A percentile compares a stretch with the other conserved stretches of the same genome.
Conservation (phyloP, 805 yeast genomes). For the Monosporozyma solicola region DNA sequence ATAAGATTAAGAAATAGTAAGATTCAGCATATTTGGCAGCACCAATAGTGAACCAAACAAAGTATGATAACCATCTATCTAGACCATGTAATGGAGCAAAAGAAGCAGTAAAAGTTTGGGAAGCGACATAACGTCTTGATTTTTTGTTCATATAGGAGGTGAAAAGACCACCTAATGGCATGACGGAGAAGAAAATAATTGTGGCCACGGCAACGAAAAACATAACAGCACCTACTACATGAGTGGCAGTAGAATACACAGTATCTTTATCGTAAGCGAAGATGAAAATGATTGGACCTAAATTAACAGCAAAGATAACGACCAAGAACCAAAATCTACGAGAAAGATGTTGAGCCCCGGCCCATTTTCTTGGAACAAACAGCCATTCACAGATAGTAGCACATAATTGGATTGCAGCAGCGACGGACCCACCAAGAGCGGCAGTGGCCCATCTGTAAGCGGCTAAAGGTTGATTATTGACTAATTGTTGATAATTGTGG, state of each 20-base stretch:
- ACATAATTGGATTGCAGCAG: conserved; percentile 65
- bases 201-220: conserved; percentile 86
- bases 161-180: conserved; percentile 96
- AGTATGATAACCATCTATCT: conserved; percentile 94
- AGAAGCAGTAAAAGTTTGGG: conserved; percentile 92
- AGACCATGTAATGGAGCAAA: conserved; percentile 73
- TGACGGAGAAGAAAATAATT: conserved; percentile 73
- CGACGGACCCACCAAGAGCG: conserved; percentile 88
- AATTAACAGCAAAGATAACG: conserved; percentile 56
- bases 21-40: conserved; percentile 86
- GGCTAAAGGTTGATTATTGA: conserved; percentile 78
- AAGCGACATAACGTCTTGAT: conserved; percentile 81
- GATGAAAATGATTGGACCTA: conserved; percentile 80
- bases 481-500: conserved; percentile 70
- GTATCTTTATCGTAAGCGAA: conserved; percentile 70
- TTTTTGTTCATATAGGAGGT: conserved; percentile 83
- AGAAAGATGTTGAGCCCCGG: conserved; percentile 94
- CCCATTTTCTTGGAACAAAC: conserved; percentile 97
- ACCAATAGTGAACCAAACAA: conserved; percentile 84
- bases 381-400: conserved; percentile 93
- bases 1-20: conserved; percentile 80
- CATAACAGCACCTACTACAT: conserved; percentile 72
- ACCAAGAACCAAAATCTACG: conserved; percentile 77
- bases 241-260: conserved; percentile 61
- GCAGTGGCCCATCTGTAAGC: conserved; percentile 90